These are phyloP conservation scores for Pythium inflatum DNA, from an alignment of 352 stramenopile genomes.

Conservation along the genomic window DNA sequence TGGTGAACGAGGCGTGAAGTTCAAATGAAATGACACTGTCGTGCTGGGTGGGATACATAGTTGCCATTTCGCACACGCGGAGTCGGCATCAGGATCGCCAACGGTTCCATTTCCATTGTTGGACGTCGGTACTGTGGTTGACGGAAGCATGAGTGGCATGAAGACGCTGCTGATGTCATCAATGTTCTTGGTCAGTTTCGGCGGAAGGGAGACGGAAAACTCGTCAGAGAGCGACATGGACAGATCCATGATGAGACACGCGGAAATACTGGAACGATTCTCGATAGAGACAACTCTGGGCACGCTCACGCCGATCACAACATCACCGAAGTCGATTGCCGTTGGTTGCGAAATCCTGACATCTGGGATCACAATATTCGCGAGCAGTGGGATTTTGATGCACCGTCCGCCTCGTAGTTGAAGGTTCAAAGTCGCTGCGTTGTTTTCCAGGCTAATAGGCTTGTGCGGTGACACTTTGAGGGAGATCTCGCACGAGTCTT, in stretches of 20 bases:
- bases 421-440: constrained; percentile 45
- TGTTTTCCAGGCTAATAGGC: constrained; percentile 45
- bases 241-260: constrained; percentile 82
- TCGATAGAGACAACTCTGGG: constrained; percentile 66
- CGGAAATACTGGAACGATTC: constrained; percentile 83
- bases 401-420: constrained; percentile 78
- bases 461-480: constrained; percentile 64
- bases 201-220: constrained; percentile 65
- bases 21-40: constrained; percentile 75
- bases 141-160: constrained; percentile 45
- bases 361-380: constrained; percentile 78
- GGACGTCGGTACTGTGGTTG: not conserved
- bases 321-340: constrained; percentile 74
- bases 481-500: constrained; percentile 59
- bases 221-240: constrained; percentile 47
- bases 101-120: not conserved
- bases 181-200: constrained; percentile 51
- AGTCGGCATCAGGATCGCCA: constrained; percentile 23
- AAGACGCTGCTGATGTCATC: constrained; percentile 88
- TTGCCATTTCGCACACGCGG: constrained; percentile 62
- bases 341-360: constrained; percentile 53
- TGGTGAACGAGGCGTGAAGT: constrained; percentile 61
- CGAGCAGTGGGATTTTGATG: constrained; percentile 64
- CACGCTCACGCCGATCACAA: constrained; percentile 78
- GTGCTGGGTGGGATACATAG: constrained; percentile 70